Base-by-base conservation (phyloP, 805 yeast species). In the Nakazawaea wickerhamii region DNA sequence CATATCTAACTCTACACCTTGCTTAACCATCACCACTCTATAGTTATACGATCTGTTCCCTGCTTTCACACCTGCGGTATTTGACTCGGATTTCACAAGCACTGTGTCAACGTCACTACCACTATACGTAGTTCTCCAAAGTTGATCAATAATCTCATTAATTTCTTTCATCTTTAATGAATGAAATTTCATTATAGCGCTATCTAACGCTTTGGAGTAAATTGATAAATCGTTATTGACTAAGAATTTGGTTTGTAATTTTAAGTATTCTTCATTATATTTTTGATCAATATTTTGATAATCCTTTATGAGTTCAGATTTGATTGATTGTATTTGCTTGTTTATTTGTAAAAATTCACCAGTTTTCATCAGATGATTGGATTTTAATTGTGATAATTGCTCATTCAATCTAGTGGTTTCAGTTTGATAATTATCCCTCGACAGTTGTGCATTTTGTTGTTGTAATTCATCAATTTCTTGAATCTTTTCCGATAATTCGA, bases 31-130 rank as follows among this genome's bases (percentile, higher is more conserved):
- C 18, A 90, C 95, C 15, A 93, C 97, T 30, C 97, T 70, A 56
- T 91, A 91, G 57, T 91, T 90, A 59, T 90, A 91, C 1, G 93
- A 77, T 44, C 95, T 67, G 32, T 77, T 75, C 19, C 72, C 48
- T 15, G 50, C 46, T 15, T 70, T 45, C 3, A 70, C 75, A 41
- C 65, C 68, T 3, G 65, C 63, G 13, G 64, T 57, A 40, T 75
- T 76, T 18, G 79, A 81, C 52, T 91, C 98, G 30, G 95, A 84
- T 50, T 81, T 74, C 48, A 93, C 87, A 53, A 84, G 77, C 38
- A 93, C 89, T 0, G 95, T 78, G 56, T 93, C 97, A 36, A 93
- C 88, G 62, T 93, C 99, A 2, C 96, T 84, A 1, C 99, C 99
- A 50, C 84, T 83, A 56, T 93, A 93, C 0, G 99, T 93, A 38